These are phyloP conservation scores for Tylopilus orsonianus DNA, from an alignment of 1,284 basidiomycete genomes.

Conservation along the genomic window DNA sequence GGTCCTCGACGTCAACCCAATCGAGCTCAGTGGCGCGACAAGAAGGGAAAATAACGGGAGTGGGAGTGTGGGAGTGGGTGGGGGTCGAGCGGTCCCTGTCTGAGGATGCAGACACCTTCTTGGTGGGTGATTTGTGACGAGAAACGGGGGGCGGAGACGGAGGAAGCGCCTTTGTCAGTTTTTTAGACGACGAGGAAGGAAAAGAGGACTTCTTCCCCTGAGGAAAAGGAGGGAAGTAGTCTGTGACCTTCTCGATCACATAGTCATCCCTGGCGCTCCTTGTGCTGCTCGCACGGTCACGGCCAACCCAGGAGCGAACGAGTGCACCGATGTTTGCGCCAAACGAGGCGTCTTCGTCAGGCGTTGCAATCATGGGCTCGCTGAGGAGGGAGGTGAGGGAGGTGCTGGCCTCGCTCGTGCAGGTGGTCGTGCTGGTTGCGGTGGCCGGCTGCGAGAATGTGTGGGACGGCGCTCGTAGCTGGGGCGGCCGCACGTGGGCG, in stretches of 20 bases:
- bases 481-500: slow-evolving; percentile 24
- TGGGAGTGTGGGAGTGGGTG: slow-evolving; percentile 30
- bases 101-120: slow-evolving; percentile 5
- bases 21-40: slow-evolving; percentile 29
- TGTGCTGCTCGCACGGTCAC: slow-evolving; percentile 24
- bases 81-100: slow-evolving; percentile 24
- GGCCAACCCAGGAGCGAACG: slow-evolving; percentile 33
- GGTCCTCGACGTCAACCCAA: slow-evolving; percentile 30
- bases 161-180: slow-evolving; percentile 12
- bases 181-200: slow-evolving; percentile 17
- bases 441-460: slow-evolving; percentile 20
- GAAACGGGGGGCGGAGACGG: slow-evolving; percentile 14
- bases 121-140: slow-evolving; percentile 15
- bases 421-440: slow-evolving; percentile 19
- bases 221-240: slow-evolving; percentile 30
- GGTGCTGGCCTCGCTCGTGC: slow-evolving; percentile 33
- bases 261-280: slow-evolving; percentile 19
- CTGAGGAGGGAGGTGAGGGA: slow-evolving; percentile 35
- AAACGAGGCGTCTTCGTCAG: slow-evolving; percentile 32
- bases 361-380: slow-evolving; percentile 33
- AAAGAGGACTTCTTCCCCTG: slow-evolving; percentile 19
- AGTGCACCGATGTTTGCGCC: slow-evolving; percentile 30
- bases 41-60: slow-evolving; percentile 34
- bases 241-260: slow-evolving; percentile 33
- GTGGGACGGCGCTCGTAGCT: slow-evolving; percentile 19